These are phyloP conservation scores for Quercus tomentella DNA, from an alignment of 331 rosid species.

Conservation along the genomic window DNA sequence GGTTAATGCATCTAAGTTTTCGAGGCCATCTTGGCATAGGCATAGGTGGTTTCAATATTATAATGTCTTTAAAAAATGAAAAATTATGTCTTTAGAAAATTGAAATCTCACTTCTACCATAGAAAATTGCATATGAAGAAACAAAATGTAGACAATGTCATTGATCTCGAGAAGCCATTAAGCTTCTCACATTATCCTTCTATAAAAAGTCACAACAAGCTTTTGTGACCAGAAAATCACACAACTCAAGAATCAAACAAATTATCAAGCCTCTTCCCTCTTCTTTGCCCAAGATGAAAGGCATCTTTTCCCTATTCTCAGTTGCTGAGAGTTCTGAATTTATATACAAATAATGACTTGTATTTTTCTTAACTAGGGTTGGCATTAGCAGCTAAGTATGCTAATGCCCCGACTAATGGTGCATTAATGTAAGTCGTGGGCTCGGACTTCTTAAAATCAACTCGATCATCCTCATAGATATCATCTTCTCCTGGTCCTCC, in stretches of 20 bases:
- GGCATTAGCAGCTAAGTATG: constrained; percentile 72
- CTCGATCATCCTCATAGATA: constrained; percentile 62
- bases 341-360: neutral
- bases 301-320: constrained; percentile 25
- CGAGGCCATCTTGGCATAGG: no score
- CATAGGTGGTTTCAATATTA: neutral
- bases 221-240: constrained; percentile 33
- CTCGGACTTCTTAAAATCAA: constrained; percentile 65
- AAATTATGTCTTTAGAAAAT: neutral
- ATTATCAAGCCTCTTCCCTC: constrained; percentile 59
- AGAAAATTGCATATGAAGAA: neutral
- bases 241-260: constrained; percentile 14
- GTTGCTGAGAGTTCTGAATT: constrained; percentile 17
- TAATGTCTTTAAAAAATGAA: neutral
- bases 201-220: constrained; percentile 18
- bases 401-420: constrained; percentile 84
- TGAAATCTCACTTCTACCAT: neutral
- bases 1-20: no score
- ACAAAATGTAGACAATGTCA: neutral
- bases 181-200: neutral
- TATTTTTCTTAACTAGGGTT: constrained; percentile 13
- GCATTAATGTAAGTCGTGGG: constrained; percentile 96
- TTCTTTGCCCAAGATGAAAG: constrained; percentile 63
- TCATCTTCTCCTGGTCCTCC: constrained; percentile 90
- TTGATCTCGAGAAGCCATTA: neutral